Evolutionary conservation across 2,329 filamentous ascomycete species (phyloP).

Genomic region (Seiridium unicorne): DNA sequence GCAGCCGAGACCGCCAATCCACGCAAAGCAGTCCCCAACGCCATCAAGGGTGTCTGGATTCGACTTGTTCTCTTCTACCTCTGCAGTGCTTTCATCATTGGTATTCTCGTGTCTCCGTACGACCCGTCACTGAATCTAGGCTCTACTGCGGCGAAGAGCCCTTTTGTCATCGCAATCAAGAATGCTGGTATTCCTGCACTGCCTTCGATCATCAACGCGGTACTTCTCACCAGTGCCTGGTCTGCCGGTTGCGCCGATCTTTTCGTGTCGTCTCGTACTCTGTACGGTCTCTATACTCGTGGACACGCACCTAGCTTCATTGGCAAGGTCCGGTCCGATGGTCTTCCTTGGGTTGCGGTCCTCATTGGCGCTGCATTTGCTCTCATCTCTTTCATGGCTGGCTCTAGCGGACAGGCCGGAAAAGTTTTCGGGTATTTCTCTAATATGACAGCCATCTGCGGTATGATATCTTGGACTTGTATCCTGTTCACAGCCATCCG

Average conservation of each 20-base stretch:
- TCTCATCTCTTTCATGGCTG: background rate
- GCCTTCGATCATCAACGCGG: slow-evolving; percentile 7
- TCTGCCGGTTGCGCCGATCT: slow-evolving; percentile 2
- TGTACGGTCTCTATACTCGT: background rate
- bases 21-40: background rate
- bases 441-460: slow-evolving; percentile 12
- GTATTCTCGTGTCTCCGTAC: background rate
- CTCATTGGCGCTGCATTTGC: background rate
- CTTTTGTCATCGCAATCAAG: slow-evolving; percentile 5
- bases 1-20: slow-evolving; percentile 3
- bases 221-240: background rate
- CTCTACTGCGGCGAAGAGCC: background rate
- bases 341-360: background rate
- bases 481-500: slow-evolving; percentile 16
- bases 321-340: background rate
- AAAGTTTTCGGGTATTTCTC: slow-evolving; percentile 4
- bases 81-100: slow-evolving; percentile 3
- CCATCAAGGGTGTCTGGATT: background rate
- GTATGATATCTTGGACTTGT: slow-evolving; percentile 11
- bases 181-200: background rate
- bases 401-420: background rate
- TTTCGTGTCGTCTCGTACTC: slow-evolving; percentile 1
- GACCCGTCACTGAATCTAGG: background rate
- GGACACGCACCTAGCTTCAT: slow-evolving; percentile 2
- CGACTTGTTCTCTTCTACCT: slow-evolving; percentile 1